phyloP scores from a whole-genome alignment of 345 rosid species.

The Cochlearia excelsa region DNA sequence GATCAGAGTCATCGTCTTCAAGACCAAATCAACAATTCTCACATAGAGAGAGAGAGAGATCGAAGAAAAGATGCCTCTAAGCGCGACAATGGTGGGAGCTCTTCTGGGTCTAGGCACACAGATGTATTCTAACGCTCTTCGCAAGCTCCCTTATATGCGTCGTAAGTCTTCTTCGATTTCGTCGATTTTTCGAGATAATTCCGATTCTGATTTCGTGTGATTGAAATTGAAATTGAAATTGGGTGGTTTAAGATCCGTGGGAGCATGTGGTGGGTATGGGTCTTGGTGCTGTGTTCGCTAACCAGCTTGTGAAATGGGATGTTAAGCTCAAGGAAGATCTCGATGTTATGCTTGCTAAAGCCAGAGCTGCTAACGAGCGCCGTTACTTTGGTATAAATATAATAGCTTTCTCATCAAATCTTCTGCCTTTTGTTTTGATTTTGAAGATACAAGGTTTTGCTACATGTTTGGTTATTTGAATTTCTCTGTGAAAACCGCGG shows the following conservation, averaged over 20 bases:
- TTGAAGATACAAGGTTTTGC: not conserved
- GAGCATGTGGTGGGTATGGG: conserved; percentile 93
- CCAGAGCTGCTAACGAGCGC: conserved; percentile 96
- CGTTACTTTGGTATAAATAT: conserved; percentile 69
- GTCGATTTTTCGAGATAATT: not conserved
- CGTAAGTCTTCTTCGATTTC: conserved; percentile 42
- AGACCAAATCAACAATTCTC: no score
- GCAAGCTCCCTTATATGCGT: conserved; percentile 94
- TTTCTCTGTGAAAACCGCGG: not conserved
- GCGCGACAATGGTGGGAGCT: conserved; percentile 80
- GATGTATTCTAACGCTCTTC: conserved; percentile 94
- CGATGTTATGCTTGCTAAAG: conserved; percentile 84
- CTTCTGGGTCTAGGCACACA: conserved; percentile 87
- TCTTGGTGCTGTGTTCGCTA: conserved; percentile 74
- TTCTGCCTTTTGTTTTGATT: no score
- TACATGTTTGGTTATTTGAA: no score
- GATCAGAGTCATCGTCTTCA: not conserved
- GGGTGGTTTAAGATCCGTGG: conserved; percentile 73
- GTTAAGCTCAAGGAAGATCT: conserved; percentile 76
- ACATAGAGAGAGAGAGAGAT: no score
- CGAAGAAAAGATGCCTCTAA: conserved; percentile 51
- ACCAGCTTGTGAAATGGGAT: conserved; percentile 92
- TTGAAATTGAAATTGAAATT: not conserved
- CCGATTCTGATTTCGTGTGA: not conserved
- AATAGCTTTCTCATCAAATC: no score